These are phyloP conservation scores for Eucalyptus brandiana DNA, from an alignment of 345 rosid genomes.

Conservation along the genomic window DNA sequence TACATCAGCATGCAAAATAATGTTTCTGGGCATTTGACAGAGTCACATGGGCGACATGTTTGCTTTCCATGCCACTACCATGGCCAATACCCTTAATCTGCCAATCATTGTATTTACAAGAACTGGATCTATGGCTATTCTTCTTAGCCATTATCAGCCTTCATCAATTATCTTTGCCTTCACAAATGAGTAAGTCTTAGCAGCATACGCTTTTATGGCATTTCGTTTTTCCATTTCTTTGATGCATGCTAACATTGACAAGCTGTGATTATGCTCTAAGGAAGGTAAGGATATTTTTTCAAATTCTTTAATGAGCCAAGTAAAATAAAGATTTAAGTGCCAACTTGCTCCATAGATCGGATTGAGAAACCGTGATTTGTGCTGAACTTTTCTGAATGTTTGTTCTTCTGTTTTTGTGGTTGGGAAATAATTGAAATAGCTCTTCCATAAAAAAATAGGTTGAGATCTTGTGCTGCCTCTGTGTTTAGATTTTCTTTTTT, in stretches of 20 bases:
- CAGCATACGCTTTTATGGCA: background rate
- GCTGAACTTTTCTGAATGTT: background rate
- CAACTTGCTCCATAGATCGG: background rate
- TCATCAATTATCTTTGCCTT: constrained; percentile 82
- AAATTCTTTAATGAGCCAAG: background rate
- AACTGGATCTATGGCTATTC: constrained; percentile 91
- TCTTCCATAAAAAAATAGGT: background rate
- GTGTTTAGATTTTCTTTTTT: background rate
- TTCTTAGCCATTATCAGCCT: constrained; percentile 81
- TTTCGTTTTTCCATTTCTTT: background rate
- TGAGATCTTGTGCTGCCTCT: background rate
- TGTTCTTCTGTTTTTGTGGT: background rate
- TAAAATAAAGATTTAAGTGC: background rate
- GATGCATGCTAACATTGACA: background rate
- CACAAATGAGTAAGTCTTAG: constrained; percentile 72
- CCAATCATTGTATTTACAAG: constrained; percentile 87
- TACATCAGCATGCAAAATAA: background rate
- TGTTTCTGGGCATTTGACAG: constrained; percentile 28
- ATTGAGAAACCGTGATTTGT: background rate
- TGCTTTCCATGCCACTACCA: constrained; percentile 87
- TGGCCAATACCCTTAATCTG: constrained; percentile 80
- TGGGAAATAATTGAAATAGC: background rate
- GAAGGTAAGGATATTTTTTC: background rate
- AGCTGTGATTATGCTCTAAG: background rate
- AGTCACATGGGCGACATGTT: constrained; percentile 97